A percentile compares a stretch with the other conserved stretches of the same genome.
These are phyloP conservation scores for Talaromyces amestolkiae DNA, from an alignment of 2,329 filamentous ascomycete species.

Conservation along the genomic window DNA sequence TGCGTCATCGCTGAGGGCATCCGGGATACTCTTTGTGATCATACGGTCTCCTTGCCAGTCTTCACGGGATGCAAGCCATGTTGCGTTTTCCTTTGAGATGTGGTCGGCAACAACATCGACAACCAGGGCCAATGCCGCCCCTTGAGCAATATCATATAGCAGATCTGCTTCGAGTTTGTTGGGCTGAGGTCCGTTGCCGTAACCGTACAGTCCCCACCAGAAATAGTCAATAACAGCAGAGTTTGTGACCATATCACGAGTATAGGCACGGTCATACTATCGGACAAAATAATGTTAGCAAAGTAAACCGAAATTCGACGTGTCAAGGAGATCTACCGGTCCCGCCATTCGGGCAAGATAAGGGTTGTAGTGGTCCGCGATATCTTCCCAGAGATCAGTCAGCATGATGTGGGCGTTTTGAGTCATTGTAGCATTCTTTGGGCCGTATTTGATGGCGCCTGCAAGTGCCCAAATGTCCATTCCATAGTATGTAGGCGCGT, in stretches of 20 bases:
- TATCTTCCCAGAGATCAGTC: constrained; percentile 35
- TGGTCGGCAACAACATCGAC: constrained; percentile 32
- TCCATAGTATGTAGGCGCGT: constrained; percentile 44
- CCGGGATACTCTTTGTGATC: constrained; percentile 38
- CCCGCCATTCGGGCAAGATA: constrained; percentile 38
- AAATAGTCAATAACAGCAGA: constrained; percentile 43
- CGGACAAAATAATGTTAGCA: background rate
- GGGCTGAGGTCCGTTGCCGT: constrained; percentile 39
- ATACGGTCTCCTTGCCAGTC: constrained; percentile 36
- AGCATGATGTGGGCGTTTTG: constrained; percentile 31
- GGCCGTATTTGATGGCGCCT: constrained; percentile 40
- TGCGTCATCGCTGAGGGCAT: constrained; percentile 33
- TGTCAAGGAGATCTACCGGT: constrained; percentile 20
- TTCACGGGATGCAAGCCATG: constrained; percentile 31
- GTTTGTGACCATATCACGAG: constrained; percentile 41
- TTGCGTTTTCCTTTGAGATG: constrained; percentile 30
- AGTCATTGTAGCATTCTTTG: constrained; percentile 31
- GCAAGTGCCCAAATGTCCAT: constrained; percentile 44
- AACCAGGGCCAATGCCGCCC: constrained; percentile 41
- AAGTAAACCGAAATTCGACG: background rate
- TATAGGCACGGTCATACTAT: constrained; percentile 40
- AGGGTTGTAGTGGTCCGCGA: constrained; percentile 38
- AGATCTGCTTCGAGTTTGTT: constrained; percentile 42
- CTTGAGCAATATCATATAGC: constrained; percentile 44
- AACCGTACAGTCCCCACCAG: constrained; percentile 46